phyloP scores from a whole-genome alignment of 257 asterid genomes.

The Henckelia pumila region DNA sequence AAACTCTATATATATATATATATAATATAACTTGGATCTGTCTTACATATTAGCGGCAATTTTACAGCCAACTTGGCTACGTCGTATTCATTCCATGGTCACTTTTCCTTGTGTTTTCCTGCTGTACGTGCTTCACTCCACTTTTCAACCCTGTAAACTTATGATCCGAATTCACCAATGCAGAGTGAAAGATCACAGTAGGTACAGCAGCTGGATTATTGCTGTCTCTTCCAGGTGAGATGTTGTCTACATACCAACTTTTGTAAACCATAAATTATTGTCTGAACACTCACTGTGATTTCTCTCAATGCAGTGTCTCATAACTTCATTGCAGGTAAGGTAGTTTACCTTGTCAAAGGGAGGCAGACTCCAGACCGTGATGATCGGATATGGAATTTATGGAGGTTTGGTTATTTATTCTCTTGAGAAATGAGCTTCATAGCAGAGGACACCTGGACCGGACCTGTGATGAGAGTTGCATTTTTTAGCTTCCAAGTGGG shows the following conservation, averaged over 20 bases:
- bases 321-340: constrained; percentile 18
- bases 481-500: neutral
- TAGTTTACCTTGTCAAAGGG: neutral
- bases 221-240: constrained; percentile 42
- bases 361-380: neutral
- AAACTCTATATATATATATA: no score
- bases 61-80: neutral
- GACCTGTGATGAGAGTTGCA: neutral
- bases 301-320: neutral
- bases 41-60: neutral
- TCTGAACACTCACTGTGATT: neutral
- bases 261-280: neutral
- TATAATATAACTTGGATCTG: neutral
- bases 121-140: neutral
- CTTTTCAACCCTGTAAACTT: neutral
- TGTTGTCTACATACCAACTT: neutral
- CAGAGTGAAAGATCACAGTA: constrained; percentile 77
- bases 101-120: neutral
- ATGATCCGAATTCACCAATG: constrained; percentile 10
- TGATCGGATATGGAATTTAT: neutral
- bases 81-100: neutral
- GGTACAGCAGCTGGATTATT: constrained; percentile 55
- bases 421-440: neutral
- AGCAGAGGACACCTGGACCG: neutral
- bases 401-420: constrained; percentile 15